Conservation (phyloP, 129 eudicot genomes). For the Glebionis coronaria region DNA sequence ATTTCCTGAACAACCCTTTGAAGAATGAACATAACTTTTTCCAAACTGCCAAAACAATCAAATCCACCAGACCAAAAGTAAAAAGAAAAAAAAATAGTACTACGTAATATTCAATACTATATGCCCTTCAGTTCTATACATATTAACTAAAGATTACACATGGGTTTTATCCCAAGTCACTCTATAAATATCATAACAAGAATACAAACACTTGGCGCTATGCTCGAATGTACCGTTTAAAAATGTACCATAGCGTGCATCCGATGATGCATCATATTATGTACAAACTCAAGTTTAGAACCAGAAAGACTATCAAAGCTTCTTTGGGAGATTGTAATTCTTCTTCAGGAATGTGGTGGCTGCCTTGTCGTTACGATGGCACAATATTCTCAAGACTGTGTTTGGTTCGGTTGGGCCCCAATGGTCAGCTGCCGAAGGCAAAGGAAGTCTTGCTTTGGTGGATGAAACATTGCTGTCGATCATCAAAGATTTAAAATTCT, state of each 20-base stretch:
- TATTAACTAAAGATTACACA: neutral
- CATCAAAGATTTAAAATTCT: conserved; percentile 37
- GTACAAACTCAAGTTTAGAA: conserved; percentile 23
- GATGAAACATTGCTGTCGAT: conserved; percentile 39
- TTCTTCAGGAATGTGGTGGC: conserved; percentile 70
- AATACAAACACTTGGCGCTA: conserved; percentile 4
- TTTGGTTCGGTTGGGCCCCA: conserved; percentile 71
- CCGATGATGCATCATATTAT: conserved; percentile 13
- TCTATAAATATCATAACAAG: conserved; percentile 18
- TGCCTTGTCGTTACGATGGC: conserved; percentile 64
- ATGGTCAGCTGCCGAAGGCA: conserved; percentile 64
- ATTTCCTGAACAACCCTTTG: too few species aligned
- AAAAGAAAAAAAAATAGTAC: neutral
- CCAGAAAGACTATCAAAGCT: conserved; percentile 25
- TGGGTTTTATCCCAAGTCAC: conserved; percentile 17
- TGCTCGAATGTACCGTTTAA: neutral
- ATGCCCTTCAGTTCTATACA: conserved; percentile 10
- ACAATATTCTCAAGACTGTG: conserved; percentile 70
- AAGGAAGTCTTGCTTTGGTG: conserved; percentile 52
- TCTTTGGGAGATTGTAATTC: conserved; percentile 64
- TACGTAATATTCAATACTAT: neutral
- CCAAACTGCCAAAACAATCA: neutral
- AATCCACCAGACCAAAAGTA: neutral
- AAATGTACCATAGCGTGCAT: conserved; percentile 16
- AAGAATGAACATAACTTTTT: too few species aligned